A percentile compares a stretch with the other conserved stretches of the same genome.
phyloP scores from a whole-genome alignment of 345 rosid genomes.

The Gossypium thurberi region DNA sequence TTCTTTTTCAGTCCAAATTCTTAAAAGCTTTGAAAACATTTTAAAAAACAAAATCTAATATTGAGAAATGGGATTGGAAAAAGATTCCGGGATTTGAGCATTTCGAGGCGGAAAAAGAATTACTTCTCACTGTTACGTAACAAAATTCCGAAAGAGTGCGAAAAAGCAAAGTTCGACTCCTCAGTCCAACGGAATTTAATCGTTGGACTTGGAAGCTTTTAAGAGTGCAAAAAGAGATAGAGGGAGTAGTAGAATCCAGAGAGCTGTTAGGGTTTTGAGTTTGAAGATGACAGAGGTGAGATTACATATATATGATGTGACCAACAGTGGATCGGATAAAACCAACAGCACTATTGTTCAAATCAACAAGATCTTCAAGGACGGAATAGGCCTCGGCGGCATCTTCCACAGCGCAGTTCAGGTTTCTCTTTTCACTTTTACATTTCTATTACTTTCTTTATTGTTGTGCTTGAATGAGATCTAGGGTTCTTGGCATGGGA shows the following conservation, averaged over 20 bases:
- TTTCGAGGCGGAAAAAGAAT: background rate
- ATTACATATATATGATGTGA: constrained; percentile 85
- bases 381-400: constrained; percentile 91
- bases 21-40: background rate
- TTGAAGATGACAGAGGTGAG: constrained; percentile 66
- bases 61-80: background rate
- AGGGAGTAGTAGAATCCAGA: background rate
- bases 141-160: background rate
- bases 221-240: background rate
- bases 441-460: background rate
- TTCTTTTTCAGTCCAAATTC: background rate
- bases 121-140: background rate
- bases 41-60: background rate
- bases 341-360: constrained; percentile 83
- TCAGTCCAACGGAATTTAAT: background rate
- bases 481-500: constrained; percentile 16
- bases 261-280: constrained; percentile 17
- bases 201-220: background rate
- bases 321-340: constrained; percentile 97
- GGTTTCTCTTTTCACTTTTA: constrained; percentile 29
- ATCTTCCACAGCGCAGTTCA: constrained; percentile 97
- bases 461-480: constrained; percentile 17
- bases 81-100: constrained; percentile 8
- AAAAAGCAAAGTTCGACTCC: background rate
- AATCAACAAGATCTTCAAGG: constrained; percentile 93